Base-by-base conservation (phyloP, 2,329 filamentous ascomycete species). In the Talaromyces marneffei region DNA sequence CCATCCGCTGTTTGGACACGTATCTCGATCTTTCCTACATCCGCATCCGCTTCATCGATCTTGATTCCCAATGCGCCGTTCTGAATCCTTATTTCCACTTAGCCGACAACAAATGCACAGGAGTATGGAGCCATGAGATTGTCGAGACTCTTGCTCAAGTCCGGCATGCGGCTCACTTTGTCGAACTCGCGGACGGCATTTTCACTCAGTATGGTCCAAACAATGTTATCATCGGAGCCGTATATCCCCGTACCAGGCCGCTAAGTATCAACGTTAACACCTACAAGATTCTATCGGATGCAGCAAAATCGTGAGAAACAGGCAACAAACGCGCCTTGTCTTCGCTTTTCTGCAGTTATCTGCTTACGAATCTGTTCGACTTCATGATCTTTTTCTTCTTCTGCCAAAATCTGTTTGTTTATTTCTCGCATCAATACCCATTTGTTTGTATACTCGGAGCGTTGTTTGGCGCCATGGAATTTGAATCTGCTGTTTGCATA, bases 51-150 rank as follows among this genome's bases (percentile, higher is more conserved):
- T 91, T 89, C 68, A 86, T 91, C 58, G 88, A 91, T 72, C 79
- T 91, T 5, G 88, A 91, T 69, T 89, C 87, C 2, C 84, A 86
- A 2, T 80, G 88, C 14, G 88, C 87, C 3, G 83, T 86, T 1
- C 75, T 91, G 4, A 91, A 91, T 67, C 89, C 89, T 0, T 90
- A 87, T 69, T 92, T 91, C 70, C 77, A 87, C 60, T 75, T 91
- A 44, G 77, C 81, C 35, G 78, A 85, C 52, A 82, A 83, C 39
- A 75, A 79, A 67, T 88, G 86, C 67, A 86, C 84, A 1, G 89
- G 89, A 4, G 82, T 92, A 1, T 92, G 88, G 89, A 91, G 85
- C 69, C 83, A 88, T 8, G 72, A 77, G 7, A 90, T 91, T 50
- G 75, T 91, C 9, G 76, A 82, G 25, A 81, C 84, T 61, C 80